Percentiles rank a stretch among this genome's conserved stretches.
Evolutionary conservation across 1,284 basidiomycete species (phyloP).

Genomic region (Leccinum huronense): DNA sequence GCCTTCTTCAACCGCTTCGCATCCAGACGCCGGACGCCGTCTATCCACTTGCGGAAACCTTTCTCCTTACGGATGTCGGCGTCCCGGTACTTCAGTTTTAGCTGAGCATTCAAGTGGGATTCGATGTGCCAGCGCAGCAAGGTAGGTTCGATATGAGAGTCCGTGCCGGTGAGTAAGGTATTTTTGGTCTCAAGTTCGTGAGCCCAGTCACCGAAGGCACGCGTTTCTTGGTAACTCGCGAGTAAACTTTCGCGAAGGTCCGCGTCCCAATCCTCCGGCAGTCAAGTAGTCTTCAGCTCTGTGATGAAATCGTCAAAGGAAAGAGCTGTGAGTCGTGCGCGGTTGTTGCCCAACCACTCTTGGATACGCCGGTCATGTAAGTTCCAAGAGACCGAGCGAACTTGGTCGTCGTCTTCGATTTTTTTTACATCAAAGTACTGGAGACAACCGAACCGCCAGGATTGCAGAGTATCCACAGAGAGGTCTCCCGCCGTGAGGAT

Average conservation of each 20-base stretch:
- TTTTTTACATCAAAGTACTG: neutral
- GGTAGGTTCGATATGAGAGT: slow-evolving; percentile 7
- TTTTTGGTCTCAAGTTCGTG: neutral
- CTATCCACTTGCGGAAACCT: neutral
- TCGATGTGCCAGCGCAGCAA: neutral
- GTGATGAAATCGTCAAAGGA: slow-evolving; percentile 6
- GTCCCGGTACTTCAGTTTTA: neutral
- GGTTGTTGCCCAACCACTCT: slow-evolving; percentile 11
- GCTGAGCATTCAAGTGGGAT: neutral
- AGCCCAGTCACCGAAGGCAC: neutral
- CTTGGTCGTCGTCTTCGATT: neutral
- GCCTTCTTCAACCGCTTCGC: neutral
- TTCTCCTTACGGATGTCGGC: neutral
- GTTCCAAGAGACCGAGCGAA: neutral
- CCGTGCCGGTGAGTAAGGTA: slow-evolving; percentile 1
- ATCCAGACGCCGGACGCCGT: neutral
- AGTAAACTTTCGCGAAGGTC: neutral
- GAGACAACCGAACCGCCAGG: neutral
- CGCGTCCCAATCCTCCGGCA: slow-evolving; percentile 3
- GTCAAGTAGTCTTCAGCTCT: slow-evolving; percentile 1
- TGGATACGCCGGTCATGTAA: slow-evolving; percentile 3
- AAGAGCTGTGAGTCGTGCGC: neutral
- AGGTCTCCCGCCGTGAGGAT: neutral
- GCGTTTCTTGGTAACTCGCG: neutral
- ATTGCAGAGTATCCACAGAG: neutral